Conservation (phyloP, 306 rosid genomes). For the Coriaria nepalensis region DNA sequence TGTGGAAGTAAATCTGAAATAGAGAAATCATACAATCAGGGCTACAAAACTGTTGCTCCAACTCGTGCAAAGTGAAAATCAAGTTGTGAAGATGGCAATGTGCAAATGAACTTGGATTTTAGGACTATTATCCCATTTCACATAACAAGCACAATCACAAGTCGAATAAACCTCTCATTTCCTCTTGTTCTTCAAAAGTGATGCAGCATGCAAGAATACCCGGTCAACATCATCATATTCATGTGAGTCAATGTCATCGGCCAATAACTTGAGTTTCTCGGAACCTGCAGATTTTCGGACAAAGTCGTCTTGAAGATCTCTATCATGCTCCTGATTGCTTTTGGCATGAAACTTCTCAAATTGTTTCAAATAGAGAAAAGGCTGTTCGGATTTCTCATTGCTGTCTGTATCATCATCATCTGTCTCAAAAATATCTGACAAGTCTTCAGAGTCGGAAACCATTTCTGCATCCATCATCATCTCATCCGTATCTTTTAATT, state of each 20-base stretch:
- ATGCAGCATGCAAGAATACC: constrained; percentile 61
- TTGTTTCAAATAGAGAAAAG: constrained; percentile 55
- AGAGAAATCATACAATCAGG: too few relatives aligned
- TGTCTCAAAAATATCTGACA: constrained; percentile 65
- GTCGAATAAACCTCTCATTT: constrained; percentile 4
- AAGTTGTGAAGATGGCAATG: too few relatives aligned
- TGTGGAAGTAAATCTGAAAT: too few relatives aligned
- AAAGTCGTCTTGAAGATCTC: constrained; percentile 58
- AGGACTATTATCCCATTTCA: too few relatives aligned
- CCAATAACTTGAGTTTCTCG: constrained; percentile 16
- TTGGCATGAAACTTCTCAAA: constrained; percentile 50
- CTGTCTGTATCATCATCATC: constrained; percentile 42
- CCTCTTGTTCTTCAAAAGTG: constrained; percentile 50
- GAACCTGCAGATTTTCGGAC: constrained; percentile 48
- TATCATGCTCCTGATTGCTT: constrained; percentile 26
- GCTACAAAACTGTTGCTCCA: too few relatives aligned
- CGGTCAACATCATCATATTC: constrained; percentile 72
- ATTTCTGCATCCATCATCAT: constrained; percentile 27
- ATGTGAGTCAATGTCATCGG: constrained; percentile 22
- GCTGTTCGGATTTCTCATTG: constrained; percentile 30
- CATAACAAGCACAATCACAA: too few relatives aligned
- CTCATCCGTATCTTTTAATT: constrained; percentile 21
- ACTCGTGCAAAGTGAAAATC: too few relatives aligned
- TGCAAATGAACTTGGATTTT: too few relatives aligned
- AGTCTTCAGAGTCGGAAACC: constrained; percentile 44